phyloP scores from a whole-genome alignment of 2,329 filamentous ascomycete species.

The Beauveria rudraprayagi region DNA sequence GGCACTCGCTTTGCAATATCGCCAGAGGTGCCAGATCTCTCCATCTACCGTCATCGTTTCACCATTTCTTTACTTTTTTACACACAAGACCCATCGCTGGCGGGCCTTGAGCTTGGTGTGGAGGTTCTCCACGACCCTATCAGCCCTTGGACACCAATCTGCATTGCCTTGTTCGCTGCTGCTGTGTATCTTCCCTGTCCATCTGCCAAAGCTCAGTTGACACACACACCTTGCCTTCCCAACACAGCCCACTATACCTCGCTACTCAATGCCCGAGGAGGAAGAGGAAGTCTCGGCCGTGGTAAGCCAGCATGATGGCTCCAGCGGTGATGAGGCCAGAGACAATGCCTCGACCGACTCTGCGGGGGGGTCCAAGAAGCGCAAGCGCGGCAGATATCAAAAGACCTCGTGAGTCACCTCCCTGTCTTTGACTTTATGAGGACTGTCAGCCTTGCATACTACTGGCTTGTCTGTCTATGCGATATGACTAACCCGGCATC shows the following conservation, averaged over 20 bases:
- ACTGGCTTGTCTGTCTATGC: not conserved
- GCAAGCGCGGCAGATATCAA: conserved; percentile 32
- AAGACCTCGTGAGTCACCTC: conserved; percentile 32
- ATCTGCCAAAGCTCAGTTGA: conserved; percentile 3
- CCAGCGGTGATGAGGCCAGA: conserved; percentile 31
- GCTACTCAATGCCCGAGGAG: conserved; percentile 12
- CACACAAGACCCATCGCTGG: conserved; percentile 3
- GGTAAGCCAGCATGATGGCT: conserved; percentile 19
- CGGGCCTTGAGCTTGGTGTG: conserved; percentile 1
- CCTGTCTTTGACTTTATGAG: not conserved
- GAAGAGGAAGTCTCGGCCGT: not conserved
- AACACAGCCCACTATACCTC: conserved; percentile 11
- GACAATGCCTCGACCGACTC: conserved; percentile 20
- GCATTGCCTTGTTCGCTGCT: not conserved
- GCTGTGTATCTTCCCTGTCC: not conserved
- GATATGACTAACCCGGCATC: not conserved
- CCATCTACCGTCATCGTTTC: not conserved
- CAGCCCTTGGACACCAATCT: not conserved
- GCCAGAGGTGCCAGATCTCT: not conserved
- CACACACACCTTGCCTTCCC: not conserved
- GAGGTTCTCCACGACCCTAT: conserved; percentile 6
- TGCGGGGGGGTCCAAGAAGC: conserved; percentile 24
- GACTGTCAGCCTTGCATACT: not conserved
- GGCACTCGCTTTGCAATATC: not conserved
- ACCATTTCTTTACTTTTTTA: not conserved